Base-by-base conservation (phyloP, 345 rosid genomes). In the Microcos paniculata region DNA sequence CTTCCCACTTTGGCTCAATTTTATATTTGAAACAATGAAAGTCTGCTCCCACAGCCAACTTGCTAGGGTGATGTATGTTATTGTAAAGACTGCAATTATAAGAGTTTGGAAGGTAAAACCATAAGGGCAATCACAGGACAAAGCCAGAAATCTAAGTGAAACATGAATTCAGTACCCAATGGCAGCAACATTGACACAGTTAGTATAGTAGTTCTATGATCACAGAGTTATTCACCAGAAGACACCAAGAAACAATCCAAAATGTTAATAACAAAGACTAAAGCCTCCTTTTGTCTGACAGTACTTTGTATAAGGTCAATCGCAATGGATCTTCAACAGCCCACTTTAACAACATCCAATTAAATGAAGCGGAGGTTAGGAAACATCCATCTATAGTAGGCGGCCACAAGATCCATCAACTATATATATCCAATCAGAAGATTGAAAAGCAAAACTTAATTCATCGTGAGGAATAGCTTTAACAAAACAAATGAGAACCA, bases 1-100 rank as follows among this genome's bases (percentile, higher is more conserved):
- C 98, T 85, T 96, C 98, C 98, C 98, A 94, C 71, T 94, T 96
- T 18, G 99, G 98, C 75, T 96, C 94, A 21, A 94, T 92, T 12
- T 88, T 88, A 80, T 89, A 4, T 52, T 96, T 96, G 95, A 96
- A 96, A 84, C 99, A 96, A 78, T 93, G 84, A 15, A 93, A 89
- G 70, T 91, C 97, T 19, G 94, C 90, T 74, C 90, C 88, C 0
- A 0, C 56, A 24, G 82, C 75, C 80, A 96, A 84, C 82, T 89
- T 94, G 80, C 97, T 87, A 12, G 99, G 98, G 70, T 77, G 89
- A 78, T 76, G 76, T 52, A 94, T 80, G 79, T 89, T 94, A 75
- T 96, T 96, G 90, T 86, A 92, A 70, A 91, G 81, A 82, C 99
- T 94, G 82, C 67, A 82, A n/a, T 16, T 63, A 30, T 35, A 82